A percentile compares a stretch with the other conserved stretches of the same genome.
Evolutionary conservation across 1,139 yeast genomes (phyloP).

Genomic region (Yamadazyma sp.): DNA sequence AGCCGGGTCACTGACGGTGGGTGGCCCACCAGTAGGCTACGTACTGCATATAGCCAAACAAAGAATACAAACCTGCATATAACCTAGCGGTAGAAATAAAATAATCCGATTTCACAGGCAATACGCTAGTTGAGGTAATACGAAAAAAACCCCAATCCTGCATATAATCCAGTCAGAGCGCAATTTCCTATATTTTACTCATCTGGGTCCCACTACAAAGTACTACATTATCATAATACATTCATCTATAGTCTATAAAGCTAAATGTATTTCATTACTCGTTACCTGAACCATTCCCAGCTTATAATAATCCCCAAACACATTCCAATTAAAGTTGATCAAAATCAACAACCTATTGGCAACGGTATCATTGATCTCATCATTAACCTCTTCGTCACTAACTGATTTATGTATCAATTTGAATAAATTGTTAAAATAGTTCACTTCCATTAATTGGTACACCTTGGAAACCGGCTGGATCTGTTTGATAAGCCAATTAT

Average conservation of each 20-base stretch:
- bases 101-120: too few species aligned
- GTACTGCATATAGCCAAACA: too few species aligned
- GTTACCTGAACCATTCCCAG: slow-evolving; percentile 1
- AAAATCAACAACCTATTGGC: slow-evolving; percentile 56
- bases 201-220: too few species aligned
- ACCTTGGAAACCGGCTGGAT: slow-evolving; percentile 82
- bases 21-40: too few species aligned
- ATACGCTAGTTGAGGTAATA: too few species aligned
- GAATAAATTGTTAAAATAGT: slow-evolving; percentile 54
- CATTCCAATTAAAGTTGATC: slow-evolving; percentile 71
- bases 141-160: too few species aligned
- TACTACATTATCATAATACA: too few species aligned
- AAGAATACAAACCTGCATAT: too few species aligned
- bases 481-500: slow-evolving; percentile 81
- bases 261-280: slow-evolving; percentile 4
- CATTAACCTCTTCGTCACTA: slow-evolving; percentile 19
- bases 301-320: slow-evolving; percentile 57
- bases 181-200: too few species aligned
- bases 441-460: slow-evolving; percentile 74
- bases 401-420: slow-evolving; percentile 20
- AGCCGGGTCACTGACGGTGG: too few species aligned
- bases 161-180: too few species aligned
- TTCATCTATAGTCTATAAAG: background rate
- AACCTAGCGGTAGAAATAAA: too few species aligned
- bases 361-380: slow-evolving; percentile 42